phyloP scores from a whole-genome alignment of 2,329 filamentous ascomycete genomes.

The Microdochium paspali region DNA sequence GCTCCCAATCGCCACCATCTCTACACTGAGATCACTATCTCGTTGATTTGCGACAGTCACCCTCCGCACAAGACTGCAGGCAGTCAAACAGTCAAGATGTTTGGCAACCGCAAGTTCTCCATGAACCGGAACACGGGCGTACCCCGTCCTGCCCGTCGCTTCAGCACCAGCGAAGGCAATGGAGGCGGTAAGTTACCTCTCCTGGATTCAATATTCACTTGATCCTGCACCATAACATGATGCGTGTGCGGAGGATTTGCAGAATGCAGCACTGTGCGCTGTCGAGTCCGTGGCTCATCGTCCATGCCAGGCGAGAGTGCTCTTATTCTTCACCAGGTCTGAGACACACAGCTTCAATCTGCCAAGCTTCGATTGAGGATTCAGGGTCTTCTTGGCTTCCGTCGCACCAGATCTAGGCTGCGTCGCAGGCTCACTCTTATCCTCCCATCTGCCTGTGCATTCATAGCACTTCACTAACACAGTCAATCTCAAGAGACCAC shows the following conservation, averaged over 20 bases:
- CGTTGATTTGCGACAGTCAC: too few species aligned
- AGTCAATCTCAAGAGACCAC: constrained; percentile 50
- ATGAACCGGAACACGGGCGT: constrained; percentile 58
- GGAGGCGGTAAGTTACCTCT: constrained; percentile 36
- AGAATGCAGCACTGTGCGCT: too few species aligned
- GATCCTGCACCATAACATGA: too few species aligned
- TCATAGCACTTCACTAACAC: not conserved
- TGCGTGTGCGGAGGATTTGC: too few species aligned
- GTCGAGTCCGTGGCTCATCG: too few species aligned
- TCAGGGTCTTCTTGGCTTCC: not conserved
- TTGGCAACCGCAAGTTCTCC: constrained; percentile 53
- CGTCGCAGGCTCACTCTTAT: not conserved
- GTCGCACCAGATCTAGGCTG: not conserved
- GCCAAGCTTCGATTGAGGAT: not conserved
- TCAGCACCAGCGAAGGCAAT: constrained; percentile 49
- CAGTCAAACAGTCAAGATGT: constrained; percentile 26
- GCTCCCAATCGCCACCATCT: not conserved
- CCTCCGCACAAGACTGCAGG: too few species aligned
- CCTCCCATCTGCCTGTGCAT: too few species aligned
- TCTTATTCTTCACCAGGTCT: not conserved
- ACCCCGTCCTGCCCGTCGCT: constrained; percentile 45
- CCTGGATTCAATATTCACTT: too few species aligned
- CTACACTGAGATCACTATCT: not conserved
- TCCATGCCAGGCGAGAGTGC: not conserved
- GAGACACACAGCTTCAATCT: not conserved